Percentiles rank a stretch among this genome's conserved stretches.
Evolutionary conservation across 306 rosid species (phyloP).

Genomic region (Malus orientalis): DNA sequence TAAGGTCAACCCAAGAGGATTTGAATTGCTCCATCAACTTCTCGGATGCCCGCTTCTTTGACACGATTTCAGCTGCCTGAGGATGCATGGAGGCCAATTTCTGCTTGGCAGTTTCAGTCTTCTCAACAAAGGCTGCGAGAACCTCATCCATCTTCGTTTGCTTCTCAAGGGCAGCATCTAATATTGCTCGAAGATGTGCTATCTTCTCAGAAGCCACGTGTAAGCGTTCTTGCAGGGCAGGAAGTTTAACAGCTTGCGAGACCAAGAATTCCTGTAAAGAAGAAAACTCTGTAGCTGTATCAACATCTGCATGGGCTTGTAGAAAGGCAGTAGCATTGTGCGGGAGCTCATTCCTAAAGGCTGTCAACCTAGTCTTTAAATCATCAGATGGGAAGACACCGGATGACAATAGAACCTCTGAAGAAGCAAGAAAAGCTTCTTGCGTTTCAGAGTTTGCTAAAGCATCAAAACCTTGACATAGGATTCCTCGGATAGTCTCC

Average conservation of each 20-base stretch:
- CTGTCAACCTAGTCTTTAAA: not conserved
- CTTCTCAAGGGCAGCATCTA: not conserved
- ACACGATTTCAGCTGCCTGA: not conserved
- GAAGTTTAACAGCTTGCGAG: not conserved
- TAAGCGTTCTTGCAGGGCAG: not conserved
- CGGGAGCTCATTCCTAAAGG: not conserved
- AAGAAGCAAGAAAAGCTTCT: not conserved
- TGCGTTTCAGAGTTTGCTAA: not conserved
- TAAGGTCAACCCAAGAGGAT: not conserved
- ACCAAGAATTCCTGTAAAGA: not conserved
- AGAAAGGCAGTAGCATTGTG: not conserved
- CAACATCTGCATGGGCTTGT: not conserved
- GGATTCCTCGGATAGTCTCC: not conserved
- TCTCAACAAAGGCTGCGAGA: not conserved
- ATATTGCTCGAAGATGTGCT: not conserved
- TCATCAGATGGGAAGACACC: not conserved
- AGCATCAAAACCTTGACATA: not conserved
- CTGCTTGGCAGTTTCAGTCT: not conserved
- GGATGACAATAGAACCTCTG: not conserved
- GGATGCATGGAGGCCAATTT: not conserved
- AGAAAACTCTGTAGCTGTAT: not conserved
- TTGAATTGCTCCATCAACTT: not conserved
- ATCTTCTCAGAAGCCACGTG: not conserved
- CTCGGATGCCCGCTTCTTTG: not conserved
- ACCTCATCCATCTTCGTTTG: not conserved